These are phyloP conservation scores for Murraya koenigii DNA, from an alignment of 345 rosid species.

Conservation along the genomic window DNA sequence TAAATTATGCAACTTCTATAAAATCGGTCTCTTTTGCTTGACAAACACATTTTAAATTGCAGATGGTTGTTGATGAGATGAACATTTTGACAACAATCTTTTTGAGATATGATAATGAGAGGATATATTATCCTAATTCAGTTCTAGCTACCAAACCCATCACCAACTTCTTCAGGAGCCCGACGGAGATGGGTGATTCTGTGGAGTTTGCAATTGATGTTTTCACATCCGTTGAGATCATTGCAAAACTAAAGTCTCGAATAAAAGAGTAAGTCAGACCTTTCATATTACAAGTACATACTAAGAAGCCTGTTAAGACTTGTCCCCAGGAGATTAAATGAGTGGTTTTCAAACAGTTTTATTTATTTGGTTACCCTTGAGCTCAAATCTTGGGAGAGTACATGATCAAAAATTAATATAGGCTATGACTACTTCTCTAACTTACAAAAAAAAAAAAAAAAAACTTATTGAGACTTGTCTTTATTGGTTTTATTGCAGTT, in stretches of 20 bases:
- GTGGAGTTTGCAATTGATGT: slow-evolving; percentile 64
- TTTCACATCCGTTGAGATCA: slow-evolving; percentile 55
- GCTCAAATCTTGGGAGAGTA: no score
- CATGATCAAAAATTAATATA: no score
- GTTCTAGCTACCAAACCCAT: slow-evolving; percentile 59
- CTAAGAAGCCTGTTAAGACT: no score
- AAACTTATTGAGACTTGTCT: no score
- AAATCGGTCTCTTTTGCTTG: background rate
- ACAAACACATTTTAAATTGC: slow-evolving; percentile 2
- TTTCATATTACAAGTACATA: background rate
- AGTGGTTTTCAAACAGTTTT: no score
- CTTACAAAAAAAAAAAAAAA: no score
- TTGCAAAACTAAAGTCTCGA: slow-evolving; percentile 46
- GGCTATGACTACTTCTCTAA: no score
- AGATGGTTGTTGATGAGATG: slow-evolving; percentile 87
- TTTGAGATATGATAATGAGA: slow-evolving; percentile 70
- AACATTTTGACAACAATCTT: slow-evolving; percentile 69
- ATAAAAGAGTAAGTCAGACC: slow-evolving; percentile 42
- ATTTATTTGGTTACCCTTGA: no score
- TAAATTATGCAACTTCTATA: background rate
- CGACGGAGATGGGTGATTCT: slow-evolving; percentile 64
- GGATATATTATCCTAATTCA: slow-evolving; percentile 62
- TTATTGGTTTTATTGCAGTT: slow-evolving; percentile 32
- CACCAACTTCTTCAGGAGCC: slow-evolving; percentile 73
- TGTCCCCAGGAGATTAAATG: no score